Evolutionary conservation across 2,329 filamentous ascomycete genomes (phyloP), one percentile per base, ranked within the genome.

Genomic region (Stemphylium beticola): DNA sequence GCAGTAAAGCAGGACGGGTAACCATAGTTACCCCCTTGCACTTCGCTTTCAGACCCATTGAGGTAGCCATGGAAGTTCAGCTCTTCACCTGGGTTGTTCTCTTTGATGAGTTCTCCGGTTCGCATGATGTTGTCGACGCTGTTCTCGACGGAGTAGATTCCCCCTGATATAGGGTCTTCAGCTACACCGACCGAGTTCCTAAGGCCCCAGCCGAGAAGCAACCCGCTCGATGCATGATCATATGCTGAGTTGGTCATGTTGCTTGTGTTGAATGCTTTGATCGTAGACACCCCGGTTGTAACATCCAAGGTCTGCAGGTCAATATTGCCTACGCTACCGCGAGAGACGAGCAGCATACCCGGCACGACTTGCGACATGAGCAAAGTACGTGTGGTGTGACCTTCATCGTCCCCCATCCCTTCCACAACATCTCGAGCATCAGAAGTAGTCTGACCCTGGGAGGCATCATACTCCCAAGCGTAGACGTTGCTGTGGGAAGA

Each of bases 21-120:
- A 18, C 89, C 89, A 66, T 87, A 88, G 72, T 91, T 90, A 3
- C 67, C 65, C 15, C 79, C 81, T 65, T 82, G 75, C 26, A 74
- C 64, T 2, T 63, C 54, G 17, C 71, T 74, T 7, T 61, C 10
- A 0, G 81, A 81, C n/a, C 79, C 79, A 39, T 83, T 82, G 3
- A 90, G 76, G 53, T 81, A 82, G 3, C 89, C 88, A 55, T 89
- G 84, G 70, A 85, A 90, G 73, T 92, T 91, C 71, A 92, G 74
- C 73, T 92, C 87, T 68, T 92, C 89, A 14, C 82, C 89, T 0
- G 89, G 89, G 65, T 92, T 92, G 64, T 89, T 80, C 55, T 84
- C 72, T 61, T 89, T 85, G 39, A 90, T 82, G 56, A 89, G 85
- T n/a, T 79, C 61, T 9, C 82, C 83, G 42, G 81, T 74, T 29